phyloP scores from a whole-genome alignment of 2,329 filamentous ascomycete species.

The Chlorencoelia australis region DNA sequence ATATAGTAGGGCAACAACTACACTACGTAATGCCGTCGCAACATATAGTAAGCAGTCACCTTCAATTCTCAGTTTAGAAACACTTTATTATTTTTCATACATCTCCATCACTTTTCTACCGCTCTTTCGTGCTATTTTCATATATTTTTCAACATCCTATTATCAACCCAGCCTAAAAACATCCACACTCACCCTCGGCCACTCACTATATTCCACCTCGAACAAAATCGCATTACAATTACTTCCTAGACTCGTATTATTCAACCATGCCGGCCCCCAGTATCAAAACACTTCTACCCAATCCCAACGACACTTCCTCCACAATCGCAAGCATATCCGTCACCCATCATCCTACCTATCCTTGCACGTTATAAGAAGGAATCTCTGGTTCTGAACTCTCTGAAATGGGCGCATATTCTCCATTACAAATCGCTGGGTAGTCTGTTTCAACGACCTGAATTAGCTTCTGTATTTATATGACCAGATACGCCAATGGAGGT shows the following conservation, averaged over 20 bases:
- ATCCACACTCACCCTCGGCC: too few relatives aligned
- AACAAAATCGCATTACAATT: conserved; percentile 56
- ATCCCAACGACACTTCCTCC: conserved; percentile 39
- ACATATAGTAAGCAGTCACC: too few relatives aligned
- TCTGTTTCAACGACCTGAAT: conserved; percentile 60
- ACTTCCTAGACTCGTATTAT: conserved; percentile 45
- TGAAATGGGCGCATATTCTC: conserved; percentile 32
- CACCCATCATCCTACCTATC: conserved; percentile 53
- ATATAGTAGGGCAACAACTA: too few relatives aligned
- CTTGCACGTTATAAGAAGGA: conserved; percentile 50
- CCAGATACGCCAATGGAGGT: conserved; percentile 44
- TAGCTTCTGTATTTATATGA: conserved; percentile 50
- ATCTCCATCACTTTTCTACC: too few relatives aligned
- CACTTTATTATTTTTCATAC: too few relatives aligned
- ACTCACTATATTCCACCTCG: conserved; percentile 26
- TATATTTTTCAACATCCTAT: too few relatives aligned
- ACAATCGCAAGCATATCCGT: conserved; percentile 48
- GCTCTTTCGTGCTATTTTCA: too few relatives aligned
- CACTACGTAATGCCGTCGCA: too few relatives aligned
- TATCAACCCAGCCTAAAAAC: too few relatives aligned
- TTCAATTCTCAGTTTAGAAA: too few relatives aligned
- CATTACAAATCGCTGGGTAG: conserved; percentile 58
- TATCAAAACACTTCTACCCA: conserved; percentile 51
- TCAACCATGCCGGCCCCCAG: conserved; percentile 51
- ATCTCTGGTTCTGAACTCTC: conserved; percentile 35